Conservation (phyloP, 805 yeast genomes). For the Saturnispora silvae region DNA sequence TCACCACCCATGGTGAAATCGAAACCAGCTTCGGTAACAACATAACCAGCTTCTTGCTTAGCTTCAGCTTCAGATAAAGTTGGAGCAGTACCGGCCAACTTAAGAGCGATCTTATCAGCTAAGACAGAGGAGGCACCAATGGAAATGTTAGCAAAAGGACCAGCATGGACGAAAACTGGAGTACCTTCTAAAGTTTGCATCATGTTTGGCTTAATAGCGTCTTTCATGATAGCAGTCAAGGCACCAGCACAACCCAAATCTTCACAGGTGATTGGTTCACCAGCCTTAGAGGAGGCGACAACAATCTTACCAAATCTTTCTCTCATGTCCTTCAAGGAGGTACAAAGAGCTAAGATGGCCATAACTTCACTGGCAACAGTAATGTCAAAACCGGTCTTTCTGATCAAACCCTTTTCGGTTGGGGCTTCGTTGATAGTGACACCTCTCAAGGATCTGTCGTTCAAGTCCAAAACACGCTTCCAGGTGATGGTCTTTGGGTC, state of each 20-base stretch:
- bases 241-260: constrained; percentile 97
- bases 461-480: constrained; percentile 89
- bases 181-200: constrained; percentile 98
- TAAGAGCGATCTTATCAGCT: constrained; percentile 88
- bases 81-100: constrained; percentile 64
- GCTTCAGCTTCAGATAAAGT: constrained; percentile 26
- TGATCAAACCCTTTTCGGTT: constrained; percentile 80
- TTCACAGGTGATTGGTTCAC: constrained; percentile 84
- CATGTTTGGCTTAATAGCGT: constrained; percentile 90
- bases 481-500: constrained; percentile 86
- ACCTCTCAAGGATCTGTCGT: constrained; percentile 84
- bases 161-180: constrained; percentile 95
- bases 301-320: constrained; percentile 82
- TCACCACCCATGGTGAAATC: constrained; percentile 99
- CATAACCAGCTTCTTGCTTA: constrained; percentile 57
- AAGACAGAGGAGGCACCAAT: constrained; percentile 93
- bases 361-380: constrained; percentile 93
- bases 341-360: constrained; percentile 88
- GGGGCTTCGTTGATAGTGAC: constrained; percentile 86
- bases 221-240: constrained; percentile 84
- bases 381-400: constrained; percentile 89
- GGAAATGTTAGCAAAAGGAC: constrained; percentile 95
- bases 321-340: constrained; percentile 72
- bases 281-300: constrained; percentile 66
- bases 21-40: constrained; percentile 96